A percentile compares a stretch with the other conserved stretches of the same genome.
Evolutionary conservation across 2,329 filamentous ascomycete genomes (phyloP).

Genomic region (Eutypella sp.): DNA sequence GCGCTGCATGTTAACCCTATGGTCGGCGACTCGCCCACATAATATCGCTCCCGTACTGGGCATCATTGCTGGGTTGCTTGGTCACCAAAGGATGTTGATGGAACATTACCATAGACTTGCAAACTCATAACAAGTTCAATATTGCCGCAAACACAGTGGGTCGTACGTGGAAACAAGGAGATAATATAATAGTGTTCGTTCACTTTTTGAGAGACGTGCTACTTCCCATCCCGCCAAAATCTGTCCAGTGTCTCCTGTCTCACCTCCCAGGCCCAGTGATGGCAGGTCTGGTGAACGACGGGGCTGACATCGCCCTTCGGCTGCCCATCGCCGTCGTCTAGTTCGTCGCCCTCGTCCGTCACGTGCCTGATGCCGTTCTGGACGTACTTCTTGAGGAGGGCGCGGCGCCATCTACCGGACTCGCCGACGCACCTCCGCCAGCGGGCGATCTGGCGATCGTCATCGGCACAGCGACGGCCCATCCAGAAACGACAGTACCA

Average conservation of each 20-base stretch:
- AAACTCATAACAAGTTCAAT: too few relatives aligned
- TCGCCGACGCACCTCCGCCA: conserved; percentile 50
- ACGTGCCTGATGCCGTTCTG: conserved; percentile 35
- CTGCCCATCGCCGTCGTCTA: conserved; percentile 32
- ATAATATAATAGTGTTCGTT: too few relatives aligned
- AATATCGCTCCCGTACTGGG: too few relatives aligned
- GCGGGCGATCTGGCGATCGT: conserved; percentile 45
- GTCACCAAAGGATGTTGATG: too few relatives aligned
- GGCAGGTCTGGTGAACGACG: conserved; percentile 52
- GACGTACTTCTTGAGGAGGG: conserved; percentile 47
- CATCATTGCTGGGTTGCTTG: too few relatives aligned
- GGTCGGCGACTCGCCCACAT: too few relatives aligned
- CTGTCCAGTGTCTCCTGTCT: conserved; percentile 44
- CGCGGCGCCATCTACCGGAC: conserved; percentile 45
- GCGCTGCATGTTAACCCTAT: too few relatives aligned
- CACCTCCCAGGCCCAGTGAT: conserved; percentile 51
- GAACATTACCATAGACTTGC: too few relatives aligned
- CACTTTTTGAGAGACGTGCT: too few relatives aligned
- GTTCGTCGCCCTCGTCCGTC: conserved; percentile 42
- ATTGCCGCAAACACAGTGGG: too few relatives aligned
- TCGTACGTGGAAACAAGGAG: too few relatives aligned
- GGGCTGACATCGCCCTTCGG: conserved; percentile 42
- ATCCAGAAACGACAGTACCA: conserved; percentile 51
- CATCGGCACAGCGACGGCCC: conserved; percentile 45
- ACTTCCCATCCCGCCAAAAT: conserved; percentile 33